Evolutionary conservation across 768 basidiomycete species (phyloP).

Genomic region (Leccinellum luteum): DNA sequence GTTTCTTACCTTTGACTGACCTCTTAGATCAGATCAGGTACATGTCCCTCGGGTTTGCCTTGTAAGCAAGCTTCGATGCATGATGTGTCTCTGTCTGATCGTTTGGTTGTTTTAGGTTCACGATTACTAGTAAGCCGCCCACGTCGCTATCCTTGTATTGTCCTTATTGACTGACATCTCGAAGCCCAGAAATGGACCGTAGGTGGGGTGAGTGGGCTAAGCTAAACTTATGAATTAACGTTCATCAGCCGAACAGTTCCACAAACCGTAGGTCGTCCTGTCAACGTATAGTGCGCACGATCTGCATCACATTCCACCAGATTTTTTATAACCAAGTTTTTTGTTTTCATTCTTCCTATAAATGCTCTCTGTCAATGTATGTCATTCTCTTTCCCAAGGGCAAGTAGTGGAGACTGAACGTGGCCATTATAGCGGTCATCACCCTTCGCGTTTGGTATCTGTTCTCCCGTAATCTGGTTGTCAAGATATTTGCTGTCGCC

Average conservation of each 20-base stretch:
- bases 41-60: background rate
- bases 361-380: background rate
- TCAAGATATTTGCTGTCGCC: background rate
- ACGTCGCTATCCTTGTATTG: background rate
- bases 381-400: background rate
- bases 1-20: background rate
- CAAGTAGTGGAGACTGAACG: background rate
- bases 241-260: background rate
- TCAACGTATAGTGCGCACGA: background rate
- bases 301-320: background rate
- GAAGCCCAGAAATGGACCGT: background rate
- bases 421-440: background rate
- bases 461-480: background rate
- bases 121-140: background rate
- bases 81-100: background rate
- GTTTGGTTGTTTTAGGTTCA: background rate
- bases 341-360: background rate
- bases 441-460: background rate
- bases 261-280: background rate
- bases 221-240: background rate
- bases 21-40: background rate
- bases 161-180: background rate
- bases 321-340: background rate
- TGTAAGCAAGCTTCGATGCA: background rate
- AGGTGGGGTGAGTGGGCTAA: background rate